A percentile compares a stretch with the other conserved stretches of the same genome.
phyloP scores from a whole-genome alignment of 2,329 filamentous ascomycete genomes.

The Tolypocladium inflatum region DNA sequence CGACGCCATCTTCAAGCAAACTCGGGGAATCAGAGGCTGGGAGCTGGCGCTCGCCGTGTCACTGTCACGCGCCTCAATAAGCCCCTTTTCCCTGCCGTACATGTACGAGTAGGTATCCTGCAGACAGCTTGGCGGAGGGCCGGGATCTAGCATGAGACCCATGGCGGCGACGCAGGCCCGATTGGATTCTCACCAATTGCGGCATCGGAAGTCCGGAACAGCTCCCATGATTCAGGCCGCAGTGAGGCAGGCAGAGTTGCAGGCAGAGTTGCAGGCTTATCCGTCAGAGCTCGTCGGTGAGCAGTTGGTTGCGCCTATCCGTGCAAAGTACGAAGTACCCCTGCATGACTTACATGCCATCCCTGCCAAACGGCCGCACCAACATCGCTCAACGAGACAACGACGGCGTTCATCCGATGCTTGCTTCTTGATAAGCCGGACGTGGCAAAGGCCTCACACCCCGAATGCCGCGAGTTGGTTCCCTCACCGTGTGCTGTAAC shows the following conservation, averaged over 20 bases:
- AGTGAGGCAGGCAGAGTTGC: neutral
- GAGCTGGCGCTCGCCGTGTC: neutral
- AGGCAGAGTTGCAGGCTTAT: neutral
- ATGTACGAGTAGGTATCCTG: neutral
- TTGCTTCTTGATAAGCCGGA: neutral
- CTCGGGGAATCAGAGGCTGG: neutral
- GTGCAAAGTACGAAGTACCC: neutral
- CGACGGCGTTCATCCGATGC: neutral
- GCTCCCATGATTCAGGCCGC: neutral
- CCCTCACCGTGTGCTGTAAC: constrained; percentile 6
- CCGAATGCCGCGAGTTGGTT: neutral
- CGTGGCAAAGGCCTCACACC: neutral
- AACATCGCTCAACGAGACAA: neutral
- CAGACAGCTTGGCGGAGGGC: neutral
- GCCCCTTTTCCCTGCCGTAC: neutral
- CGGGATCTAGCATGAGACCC: neutral
- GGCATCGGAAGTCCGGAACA: neutral
- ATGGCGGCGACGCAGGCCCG: neutral
- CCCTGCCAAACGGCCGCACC: neutral
- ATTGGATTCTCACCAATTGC: neutral
- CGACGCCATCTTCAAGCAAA: neutral
- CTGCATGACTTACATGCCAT: neutral
- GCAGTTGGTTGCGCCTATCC: neutral
- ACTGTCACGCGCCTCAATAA: neutral
- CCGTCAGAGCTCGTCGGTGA: neutral